These are phyloP conservation scores for Panus rudis DNA, from an alignment of 768 basidiomycete species.

Conservation along the genomic window DNA sequence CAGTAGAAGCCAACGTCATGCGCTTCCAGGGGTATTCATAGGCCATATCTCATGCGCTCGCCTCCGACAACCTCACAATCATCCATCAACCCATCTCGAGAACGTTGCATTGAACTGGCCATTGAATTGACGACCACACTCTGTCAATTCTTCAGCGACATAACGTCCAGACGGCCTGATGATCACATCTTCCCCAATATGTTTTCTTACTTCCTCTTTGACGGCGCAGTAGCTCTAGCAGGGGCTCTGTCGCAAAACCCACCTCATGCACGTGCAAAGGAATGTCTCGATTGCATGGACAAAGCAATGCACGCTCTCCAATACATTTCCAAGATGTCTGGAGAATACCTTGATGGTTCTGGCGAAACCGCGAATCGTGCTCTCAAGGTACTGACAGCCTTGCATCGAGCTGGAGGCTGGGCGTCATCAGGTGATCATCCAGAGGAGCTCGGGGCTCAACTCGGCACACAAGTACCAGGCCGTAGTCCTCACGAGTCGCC, in stretches of 20 bases:
- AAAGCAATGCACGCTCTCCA: conserved; percentile 32
- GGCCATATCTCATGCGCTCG: conserved; percentile 33
- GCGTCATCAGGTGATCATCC: too few species aligned
- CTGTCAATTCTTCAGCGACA: conserved; percentile 29
- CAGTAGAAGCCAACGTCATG: too few species aligned
- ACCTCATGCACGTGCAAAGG: conserved; percentile 25
- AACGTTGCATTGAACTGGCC: conserved; percentile 32
- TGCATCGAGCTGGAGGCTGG: conserved; percentile 25
- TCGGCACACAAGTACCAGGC: too few species aligned
- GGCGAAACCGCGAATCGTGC: conserved; percentile 35
- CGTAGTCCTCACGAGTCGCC: too few species aligned
- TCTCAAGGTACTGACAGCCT: conserved; percentile 29
- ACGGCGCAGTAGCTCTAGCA: conserved; percentile 40
- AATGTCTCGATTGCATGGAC: conserved; percentile 33
- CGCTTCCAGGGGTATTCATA: conserved; percentile 23
- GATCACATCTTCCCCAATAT: conserved; percentile 11
- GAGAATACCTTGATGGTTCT: conserved; percentile 26
- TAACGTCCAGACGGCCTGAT: conserved; percentile 14
- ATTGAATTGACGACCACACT: conserved; percentile 39
- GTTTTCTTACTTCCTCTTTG: conserved; percentile 29
- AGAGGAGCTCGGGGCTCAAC: too few species aligned
- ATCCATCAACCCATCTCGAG: conserved; percentile 23
- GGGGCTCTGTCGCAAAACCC: conserved; percentile 34
- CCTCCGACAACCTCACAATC: conserved; percentile 7
- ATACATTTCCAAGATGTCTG: conserved; percentile 10